Evolutionary conservation across 805 yeast species (phyloP), one percentile per base, ranked within the genome.

Genomic region (Metschnikowia arizonensis): DNA sequence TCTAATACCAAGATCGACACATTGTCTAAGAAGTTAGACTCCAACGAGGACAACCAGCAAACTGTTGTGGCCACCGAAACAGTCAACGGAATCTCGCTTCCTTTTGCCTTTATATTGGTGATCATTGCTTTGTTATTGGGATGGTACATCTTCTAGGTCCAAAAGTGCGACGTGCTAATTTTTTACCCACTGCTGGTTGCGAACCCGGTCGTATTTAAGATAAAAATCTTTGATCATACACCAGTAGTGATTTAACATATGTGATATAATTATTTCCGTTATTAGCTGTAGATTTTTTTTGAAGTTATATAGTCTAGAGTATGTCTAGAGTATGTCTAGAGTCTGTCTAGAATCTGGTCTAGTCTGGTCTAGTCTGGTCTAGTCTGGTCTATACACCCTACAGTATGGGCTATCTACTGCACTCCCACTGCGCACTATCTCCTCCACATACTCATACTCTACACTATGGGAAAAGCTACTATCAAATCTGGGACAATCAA

Each of bases 121-220:
- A 69, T 72, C 40, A 50, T 69, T 50, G 66, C 75, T 73, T 62
- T 87, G 81, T 56, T 68, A 77, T 66, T 84, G 50, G 91, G 89
- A 43, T 85, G 89, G 88, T 72, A 82, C 63, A 77, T 83, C 55
- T 81, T 81, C 57, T 82, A 70, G 66, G 45, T 23, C 11, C 11
- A 24, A 14, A 36, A 14, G 26, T 19, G 7, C 18, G 10, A 10
- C 18, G 19, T 34, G 40, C 32, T 26, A 18, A 5, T 19, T 29
- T 19, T 29, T 24, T 21, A 19, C 25, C 6, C 40, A n/a, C 24
- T 26, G 40, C 40, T 37, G 40, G 17, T 17, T 35, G 15, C 23
- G 30, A 14, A 24, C 31, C 26, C 18, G 33, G 35, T 21, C 34
- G 35, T 30, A 28, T 31, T 33, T 23, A 21, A 39, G 28, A 39